phyloP scores from a whole-genome alignment of 192 early-diverging fungal species.

The Gonapodya sp. region DNA sequence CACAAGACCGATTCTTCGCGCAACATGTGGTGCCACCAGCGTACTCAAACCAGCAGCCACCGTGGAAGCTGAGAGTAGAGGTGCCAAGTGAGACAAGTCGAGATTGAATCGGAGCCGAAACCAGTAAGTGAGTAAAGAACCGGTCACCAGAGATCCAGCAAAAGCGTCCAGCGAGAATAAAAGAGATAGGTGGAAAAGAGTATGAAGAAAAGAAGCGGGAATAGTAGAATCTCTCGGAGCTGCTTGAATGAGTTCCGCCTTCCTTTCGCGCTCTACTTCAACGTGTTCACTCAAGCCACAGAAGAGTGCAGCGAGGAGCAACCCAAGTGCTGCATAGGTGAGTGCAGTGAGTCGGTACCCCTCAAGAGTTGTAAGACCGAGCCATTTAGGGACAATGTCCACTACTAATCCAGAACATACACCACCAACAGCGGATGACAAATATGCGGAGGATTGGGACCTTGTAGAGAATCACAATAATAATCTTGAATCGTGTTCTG shows the following conservation, averaged over 20 bases:
- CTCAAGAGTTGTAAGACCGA: slow-evolving; percentile 12
- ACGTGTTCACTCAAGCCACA: neutral
- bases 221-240: neutral
- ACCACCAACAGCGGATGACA: slow-evolving; percentile 17
- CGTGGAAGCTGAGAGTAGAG: slow-evolving; percentile 18
- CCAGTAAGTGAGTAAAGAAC: slow-evolving; percentile 21
- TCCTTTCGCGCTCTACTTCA: neutral
- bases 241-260: neutral
- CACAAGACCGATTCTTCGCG: slow-evolving; percentile 16
- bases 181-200: slow-evolving; percentile 12
- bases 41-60: slow-evolving; percentile 16
- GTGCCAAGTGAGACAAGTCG: slow-evolving; percentile 16
- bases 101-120: slow-evolving; percentile 16
- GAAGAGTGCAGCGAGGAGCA: slow-evolving; percentile 14
- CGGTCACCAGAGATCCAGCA: slow-evolving; percentile 15
- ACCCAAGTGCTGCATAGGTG: slow-evolving; percentile 12
- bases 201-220: slow-evolving; percentile 9
- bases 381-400: neutral
- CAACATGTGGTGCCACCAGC: slow-evolving; percentile 14
- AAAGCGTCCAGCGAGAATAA: slow-evolving; percentile 19
- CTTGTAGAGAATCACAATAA: too few species aligned
- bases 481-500: too few species aligned
- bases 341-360: slow-evolving; percentile 15
- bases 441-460: slow-evolving; percentile 14
- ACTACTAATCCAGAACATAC: slow-evolving; percentile 13